phyloP scores from a whole-genome alignment of 2,329 filamentous ascomycete species.

The Karstenula rhodostoma region DNA sequence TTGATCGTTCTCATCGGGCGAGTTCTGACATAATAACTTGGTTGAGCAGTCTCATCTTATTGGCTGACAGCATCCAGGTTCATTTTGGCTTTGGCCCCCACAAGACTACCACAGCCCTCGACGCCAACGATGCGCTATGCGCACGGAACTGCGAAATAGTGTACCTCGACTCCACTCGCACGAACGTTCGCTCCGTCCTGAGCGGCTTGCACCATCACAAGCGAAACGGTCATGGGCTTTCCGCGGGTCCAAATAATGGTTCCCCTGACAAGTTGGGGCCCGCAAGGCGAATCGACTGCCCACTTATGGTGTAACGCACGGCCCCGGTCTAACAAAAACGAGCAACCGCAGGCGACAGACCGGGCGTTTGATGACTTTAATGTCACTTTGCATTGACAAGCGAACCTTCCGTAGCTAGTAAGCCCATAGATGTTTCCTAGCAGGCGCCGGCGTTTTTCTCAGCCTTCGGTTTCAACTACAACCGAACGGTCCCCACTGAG shows the following conservation, averaged over 20 bases:
- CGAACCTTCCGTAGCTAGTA: background rate
- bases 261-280: background rate
- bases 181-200: background rate
- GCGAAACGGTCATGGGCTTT: background rate
- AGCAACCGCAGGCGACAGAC: conserved; percentile 3
- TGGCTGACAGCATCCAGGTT: conserved; percentile 14
- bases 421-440: background rate
- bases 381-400: conserved; percentile 10
- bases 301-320: conserved; percentile 8
- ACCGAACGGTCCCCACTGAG: conserved; percentile 3
- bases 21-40: conserved; percentile 33
- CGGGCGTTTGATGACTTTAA: conserved; percentile 31
- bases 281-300: conserved; percentile 1
- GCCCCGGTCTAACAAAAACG: background rate
- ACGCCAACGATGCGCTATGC: background rate
- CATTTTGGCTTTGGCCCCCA: conserved; percentile 10
- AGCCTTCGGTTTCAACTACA: conserved; percentile 4
- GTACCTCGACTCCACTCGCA: background rate
- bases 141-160: background rate
- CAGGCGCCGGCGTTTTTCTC: conserved; percentile 5
- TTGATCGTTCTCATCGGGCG: conserved; percentile 2
- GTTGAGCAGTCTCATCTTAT: conserved; percentile 14
- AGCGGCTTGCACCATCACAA: conserved; percentile 1
- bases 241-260: background rate
- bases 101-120: conserved; percentile 2